Evolutionary conservation across 164 flowering plant species (phyloP).

Genomic region (Tetrastigma voinierianum): DNA sequence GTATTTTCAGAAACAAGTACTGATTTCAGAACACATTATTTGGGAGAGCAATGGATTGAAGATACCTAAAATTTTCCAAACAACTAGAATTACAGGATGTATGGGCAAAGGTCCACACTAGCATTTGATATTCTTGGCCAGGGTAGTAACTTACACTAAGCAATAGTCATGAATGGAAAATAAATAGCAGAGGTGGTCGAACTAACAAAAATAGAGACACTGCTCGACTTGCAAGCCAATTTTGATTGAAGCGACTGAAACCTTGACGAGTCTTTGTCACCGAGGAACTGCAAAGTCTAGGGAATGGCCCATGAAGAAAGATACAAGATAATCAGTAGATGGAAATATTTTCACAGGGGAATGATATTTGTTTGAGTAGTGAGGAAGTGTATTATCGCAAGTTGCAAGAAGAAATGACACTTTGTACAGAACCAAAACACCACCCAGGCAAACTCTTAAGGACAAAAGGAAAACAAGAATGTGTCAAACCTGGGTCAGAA

Average conservation of each 20-base stretch:
- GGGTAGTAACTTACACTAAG: constrained; percentile 1
- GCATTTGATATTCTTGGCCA: background rate
- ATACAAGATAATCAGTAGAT: constrained; percentile 21
- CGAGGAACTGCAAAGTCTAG: constrained; percentile 67
- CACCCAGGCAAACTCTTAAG: background rate
- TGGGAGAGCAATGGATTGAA: background rate
- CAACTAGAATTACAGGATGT: background rate
- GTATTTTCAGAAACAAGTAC: background rate
- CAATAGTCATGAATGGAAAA: background rate
- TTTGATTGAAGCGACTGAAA: constrained; percentile 9
- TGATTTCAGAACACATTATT: background rate
- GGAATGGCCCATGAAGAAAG: constrained; percentile 16
- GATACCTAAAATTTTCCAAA: background rate
- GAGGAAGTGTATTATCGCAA: constrained; percentile 1
- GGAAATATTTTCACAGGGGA: constrained; percentile 4
- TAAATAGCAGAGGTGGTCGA: background rate
- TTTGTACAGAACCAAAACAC: background rate
- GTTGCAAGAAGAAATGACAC: background rate
- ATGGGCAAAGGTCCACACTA: background rate
- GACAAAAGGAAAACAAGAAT: background rate
- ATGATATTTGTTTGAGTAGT: background rate
- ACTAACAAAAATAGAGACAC: constrained; percentile 5
- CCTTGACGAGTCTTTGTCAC: constrained; percentile 39
- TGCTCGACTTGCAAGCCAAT: constrained; percentile 11
- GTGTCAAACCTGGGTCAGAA: background rate